Evolutionary conservation across 2,329 filamentous ascomycete genomes (phyloP), one percentile per base, ranked within the genome.

Genomic region (Thermomyces lanuginosus): DNA sequence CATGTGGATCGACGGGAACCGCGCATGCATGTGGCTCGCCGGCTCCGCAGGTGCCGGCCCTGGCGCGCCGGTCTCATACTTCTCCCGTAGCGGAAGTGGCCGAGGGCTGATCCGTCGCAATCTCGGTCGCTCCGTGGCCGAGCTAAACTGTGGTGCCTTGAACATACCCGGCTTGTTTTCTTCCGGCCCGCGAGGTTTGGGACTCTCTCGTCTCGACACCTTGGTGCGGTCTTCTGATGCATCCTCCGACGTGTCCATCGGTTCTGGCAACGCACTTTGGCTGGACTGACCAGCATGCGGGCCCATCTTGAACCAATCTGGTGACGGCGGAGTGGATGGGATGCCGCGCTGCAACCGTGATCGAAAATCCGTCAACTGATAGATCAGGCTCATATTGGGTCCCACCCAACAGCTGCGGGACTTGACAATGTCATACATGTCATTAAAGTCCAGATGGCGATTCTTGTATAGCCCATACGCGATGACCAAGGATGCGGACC

Each of bases 301-400:
- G 5, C 36, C 39, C 24, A 38, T 31, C 7, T 45, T 38, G 33
- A 51, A 54, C 49, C 49, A 54, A 27, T 54, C 49, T 8, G 42
- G 38, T 5, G 46, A 46, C 5, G 47, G 38, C 11, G 46, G 40
- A 18, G 45, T 44, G 6, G 48, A 47, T 2, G 41, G 34, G 7
- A 40, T 39, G 15, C 44, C 41, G 26, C 52, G 43, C 30, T 48
- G 29, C 18, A 60, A 36, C 21, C 51, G 51, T 8, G 49, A 44
- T 28, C 69, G 60, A 42, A 74, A 75, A 44, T 75, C 70, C 16
- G 71, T 71, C 24, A 75, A 55, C 42, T 75, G 70, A 58, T 75
- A 75, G 43, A 75, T 75, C 30, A 75, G 53, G 37, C 71, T 73
- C 70, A 75, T 75, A 44, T 75, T 75, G 1, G 70, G 70, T 2